Base-by-base conservation (phyloP, 805 yeast species). In the Ogataea siamensis region DNA sequence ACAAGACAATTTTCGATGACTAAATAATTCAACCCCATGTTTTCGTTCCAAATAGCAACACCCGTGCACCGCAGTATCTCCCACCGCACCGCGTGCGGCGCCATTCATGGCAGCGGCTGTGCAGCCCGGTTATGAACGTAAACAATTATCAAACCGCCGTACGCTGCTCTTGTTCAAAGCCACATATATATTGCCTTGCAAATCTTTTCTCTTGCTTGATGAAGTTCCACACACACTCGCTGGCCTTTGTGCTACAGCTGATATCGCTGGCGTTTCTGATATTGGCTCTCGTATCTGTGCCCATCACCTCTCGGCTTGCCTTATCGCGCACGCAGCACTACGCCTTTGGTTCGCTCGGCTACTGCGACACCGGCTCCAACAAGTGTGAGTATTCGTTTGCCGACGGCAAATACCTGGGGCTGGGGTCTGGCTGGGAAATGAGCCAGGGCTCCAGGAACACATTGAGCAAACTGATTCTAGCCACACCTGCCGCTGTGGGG, bases 401-500 rank as follows among this genome's bases (percentile, higher is more conserved):
- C 13, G 72, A 75, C 2, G 37, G 44, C 6, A 33, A 25, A 13
- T 74, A 76, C 50, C 29, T 22, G 18, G 25, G 8, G 12, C 11
- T 19, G 8, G 39, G 39, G 11, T 18, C 39, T 16, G 39, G 39
- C 47, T 81, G 88, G 86, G 53, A 65, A 26, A 60, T 80, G 62
- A 61, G 62, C 28, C 42, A 50, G 9, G 43, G 44, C 23, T 68
- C 76, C 1, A 67, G 91, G 53, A 66, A 71, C 40, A 64, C 68
- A 1, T 59, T 85, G 35, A 74, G 77, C 2, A 68, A 74, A 43
- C 64, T 76, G 15, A 62, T 84, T 31, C 68, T 85, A 19, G 65
- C 80, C 21, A 67, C 74, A 9, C 93, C 93, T 1, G 66, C 83
- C 20, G 80, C 88, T 15, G 79, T 80, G 9, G 85, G 82, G 5